These are phyloP conservation scores for Globisporangium alternatum DNA, from an alignment of 352 stramenopile genomes.

Conservation along the genomic window DNA sequence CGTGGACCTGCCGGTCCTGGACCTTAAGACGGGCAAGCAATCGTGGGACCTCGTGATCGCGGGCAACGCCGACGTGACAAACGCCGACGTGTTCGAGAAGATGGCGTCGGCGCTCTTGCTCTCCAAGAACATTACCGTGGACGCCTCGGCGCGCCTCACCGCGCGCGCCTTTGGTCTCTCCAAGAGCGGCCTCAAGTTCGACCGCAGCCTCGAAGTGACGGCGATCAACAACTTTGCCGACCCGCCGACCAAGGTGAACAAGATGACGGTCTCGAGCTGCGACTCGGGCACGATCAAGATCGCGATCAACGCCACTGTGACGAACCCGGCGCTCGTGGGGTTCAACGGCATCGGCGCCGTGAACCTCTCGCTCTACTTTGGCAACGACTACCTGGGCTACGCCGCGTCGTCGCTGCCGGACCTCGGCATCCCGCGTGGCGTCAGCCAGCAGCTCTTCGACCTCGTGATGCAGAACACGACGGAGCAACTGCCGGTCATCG, in stretches of 20 bases:
- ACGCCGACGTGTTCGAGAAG: constrained; percentile 39
- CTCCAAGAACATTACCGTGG: constrained; percentile 32
- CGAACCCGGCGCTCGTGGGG: constrained; percentile 11
- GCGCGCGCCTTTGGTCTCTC: constrained; percentile 46
- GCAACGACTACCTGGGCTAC: constrained; percentile 59
- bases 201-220: constrained; percentile 39
- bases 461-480: constrained; percentile 35
- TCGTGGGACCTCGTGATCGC: constrained; percentile 56
- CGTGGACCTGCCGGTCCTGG: constrained; percentile 46
- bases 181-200: constrained; percentile 45
- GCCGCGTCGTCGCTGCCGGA: constrained; percentile 40
- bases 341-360: constrained; percentile 44
- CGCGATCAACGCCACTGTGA: constrained; percentile 60
- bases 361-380: constrained; percentile 71
- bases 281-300: constrained; percentile 38
- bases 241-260: constrained; percentile 43
- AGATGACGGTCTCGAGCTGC: constrained; percentile 45
- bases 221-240: constrained; percentile 60
- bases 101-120: constrained; percentile 42
- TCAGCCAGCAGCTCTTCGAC: constrained; percentile 46
- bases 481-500: constrained; percentile 21
- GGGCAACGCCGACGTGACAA: constrained; percentile 29
- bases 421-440: constrained; percentile 47
- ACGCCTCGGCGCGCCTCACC: constrained; percentile 34
- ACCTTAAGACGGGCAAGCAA: constrained; percentile 42